Percentiles rank a stretch among this genome's conserved stretches.
These are phyloP conservation scores for Chenopodium album DNA, from an alignment of 148 eudicot species.

Conservation along the genomic window DNA sequence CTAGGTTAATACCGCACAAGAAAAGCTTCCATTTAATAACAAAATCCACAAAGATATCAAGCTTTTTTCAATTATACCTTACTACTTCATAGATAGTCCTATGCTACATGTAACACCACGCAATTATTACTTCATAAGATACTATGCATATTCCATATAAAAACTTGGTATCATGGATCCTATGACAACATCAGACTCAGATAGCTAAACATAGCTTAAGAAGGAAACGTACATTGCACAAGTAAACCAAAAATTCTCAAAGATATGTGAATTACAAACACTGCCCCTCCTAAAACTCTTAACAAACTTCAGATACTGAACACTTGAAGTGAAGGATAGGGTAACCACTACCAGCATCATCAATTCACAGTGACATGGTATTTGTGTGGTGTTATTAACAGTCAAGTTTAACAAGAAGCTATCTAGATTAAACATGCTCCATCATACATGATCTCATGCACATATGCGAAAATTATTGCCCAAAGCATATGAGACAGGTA, in stretches of 20 bases:
- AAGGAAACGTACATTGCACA: no score
- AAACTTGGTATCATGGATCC: no score
- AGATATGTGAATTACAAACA: no score
- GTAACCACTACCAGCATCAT: background rate
- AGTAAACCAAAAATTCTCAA: no score
- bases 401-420: background rate
- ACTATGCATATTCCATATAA: background rate
- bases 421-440: constrained; percentile 1
- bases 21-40: background rate
- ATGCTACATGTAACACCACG: background rate
- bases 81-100: background rate
- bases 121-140: background rate
- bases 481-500: background rate
- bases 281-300: no score
- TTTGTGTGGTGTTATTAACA: background rate
- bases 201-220: no score
- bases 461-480: background rate
- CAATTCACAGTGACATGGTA: background rate
- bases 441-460: background rate
- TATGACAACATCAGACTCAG: no score
- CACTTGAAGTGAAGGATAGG: background rate
- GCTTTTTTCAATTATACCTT: background rate
- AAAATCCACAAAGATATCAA: background rate
- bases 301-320: background rate
- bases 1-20: background rate